Percentiles rank a stretch among this genome's conserved stretches.
phyloP scores from a whole-genome alignment of 2,329 filamentous ascomycete species.

The Pseudocercospora pini-densiflorae region DNA sequence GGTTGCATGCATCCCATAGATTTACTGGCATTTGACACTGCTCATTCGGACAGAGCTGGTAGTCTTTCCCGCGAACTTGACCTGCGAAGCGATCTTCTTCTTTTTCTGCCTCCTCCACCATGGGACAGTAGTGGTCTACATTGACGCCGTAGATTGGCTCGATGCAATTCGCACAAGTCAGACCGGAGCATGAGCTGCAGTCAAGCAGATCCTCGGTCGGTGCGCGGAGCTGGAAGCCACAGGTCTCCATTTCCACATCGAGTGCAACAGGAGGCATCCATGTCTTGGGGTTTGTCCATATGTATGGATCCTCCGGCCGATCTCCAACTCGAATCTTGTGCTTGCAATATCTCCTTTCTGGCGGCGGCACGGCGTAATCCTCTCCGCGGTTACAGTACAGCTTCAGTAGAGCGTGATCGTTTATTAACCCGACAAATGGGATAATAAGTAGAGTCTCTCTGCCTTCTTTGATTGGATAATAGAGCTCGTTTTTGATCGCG shows the following conservation, averaged over 20 bases:
- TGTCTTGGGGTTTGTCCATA: neutral
- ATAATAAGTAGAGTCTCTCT: neutral
- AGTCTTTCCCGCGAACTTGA: neutral
- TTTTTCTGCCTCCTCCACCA: neutral
- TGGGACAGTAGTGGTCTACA: neutral
- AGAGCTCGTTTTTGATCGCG: neutral
- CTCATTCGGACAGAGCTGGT: neutral
- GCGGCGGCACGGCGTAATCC: neutral
- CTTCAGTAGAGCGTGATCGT: neutral
- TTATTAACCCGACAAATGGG: neutral
- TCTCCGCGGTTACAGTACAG: neutral
- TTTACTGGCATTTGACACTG: neutral
- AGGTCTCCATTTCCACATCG: neutral
- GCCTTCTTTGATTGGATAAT: neutral
- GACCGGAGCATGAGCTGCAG: neutral
- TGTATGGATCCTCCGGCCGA: neutral
- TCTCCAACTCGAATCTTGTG: neutral
- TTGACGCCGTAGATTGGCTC: neutral
- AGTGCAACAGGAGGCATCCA: neutral
- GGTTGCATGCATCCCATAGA: slow-evolving; percentile 8
- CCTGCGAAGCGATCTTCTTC: neutral
- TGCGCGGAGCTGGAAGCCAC: neutral
- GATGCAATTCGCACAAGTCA: neutral
- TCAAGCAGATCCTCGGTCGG: too few relatives aligned
- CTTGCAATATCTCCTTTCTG: neutral